phyloP scores from a whole-genome alignment of 805 yeast genomes.

The Barnettozyma siamensis region DNA sequence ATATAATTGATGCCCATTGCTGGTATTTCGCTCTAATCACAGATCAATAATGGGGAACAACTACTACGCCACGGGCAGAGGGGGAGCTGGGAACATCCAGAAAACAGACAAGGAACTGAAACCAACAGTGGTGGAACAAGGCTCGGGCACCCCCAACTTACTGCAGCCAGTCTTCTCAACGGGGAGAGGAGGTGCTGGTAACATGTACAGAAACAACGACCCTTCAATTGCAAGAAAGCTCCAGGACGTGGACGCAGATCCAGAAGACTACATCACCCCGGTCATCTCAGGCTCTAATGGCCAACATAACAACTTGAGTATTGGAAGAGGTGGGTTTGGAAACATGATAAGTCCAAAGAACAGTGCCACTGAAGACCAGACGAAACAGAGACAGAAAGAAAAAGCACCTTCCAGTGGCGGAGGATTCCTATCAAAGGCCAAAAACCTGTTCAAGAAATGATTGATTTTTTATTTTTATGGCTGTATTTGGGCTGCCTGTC shows the following conservation, averaged over 20 bases:
- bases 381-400: conserved; percentile 17
- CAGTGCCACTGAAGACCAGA: conserved; percentile 20
- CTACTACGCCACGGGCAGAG: conserved; percentile 67
- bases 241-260: conserved; percentile 55
- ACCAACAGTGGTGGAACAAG: conserved; percentile 52
- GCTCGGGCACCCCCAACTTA: conserved; percentile 56
- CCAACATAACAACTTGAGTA: conserved; percentile 25
- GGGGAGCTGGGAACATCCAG: conserved; percentile 71
- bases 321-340: conserved; percentile 67
- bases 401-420: conserved; percentile 23
- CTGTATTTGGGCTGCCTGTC: neutral
- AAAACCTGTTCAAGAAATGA: conserved; percentile 32
- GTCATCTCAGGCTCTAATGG: conserved; percentile 32
- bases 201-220: conserved; percentile 60
- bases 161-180: conserved; percentile 54
- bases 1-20: neutral
- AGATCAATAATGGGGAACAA: conserved; percentile 13
- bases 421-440: conserved; percentile 42
- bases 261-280: conserved; percentile 35
- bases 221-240: conserved; percentile 53
- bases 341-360: conserved; percentile 41
- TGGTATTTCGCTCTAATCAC: no score
- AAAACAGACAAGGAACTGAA: conserved; percentile 38
- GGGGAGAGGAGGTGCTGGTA: conserved; percentile 78
- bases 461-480: neutral